phyloP scores from a whole-genome alignment of 2,329 filamentous ascomycete species.

The Epichloe sp. region DNA sequence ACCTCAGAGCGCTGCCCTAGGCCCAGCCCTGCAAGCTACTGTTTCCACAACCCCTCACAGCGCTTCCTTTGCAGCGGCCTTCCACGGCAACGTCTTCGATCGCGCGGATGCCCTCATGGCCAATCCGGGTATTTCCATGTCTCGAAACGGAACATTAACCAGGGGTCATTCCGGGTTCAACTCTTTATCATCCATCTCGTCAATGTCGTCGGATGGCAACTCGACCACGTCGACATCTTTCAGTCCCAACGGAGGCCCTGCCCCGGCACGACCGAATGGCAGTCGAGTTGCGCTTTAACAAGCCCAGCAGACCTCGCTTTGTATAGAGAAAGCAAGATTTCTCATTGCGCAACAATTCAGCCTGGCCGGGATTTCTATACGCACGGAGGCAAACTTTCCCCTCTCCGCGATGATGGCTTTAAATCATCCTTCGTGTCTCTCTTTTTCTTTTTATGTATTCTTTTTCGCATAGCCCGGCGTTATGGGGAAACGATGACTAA shows the following conservation, averaged over 20 bases:
- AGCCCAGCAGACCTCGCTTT: background rate
- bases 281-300: slow-evolving; percentile 24
- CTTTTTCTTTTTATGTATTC: background rate
- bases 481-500: slow-evolving; percentile 1
- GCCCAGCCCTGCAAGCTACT: slow-evolving; percentile 80
- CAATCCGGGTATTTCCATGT: slow-evolving; percentile 44
- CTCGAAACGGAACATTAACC: slow-evolving; percentile 34
- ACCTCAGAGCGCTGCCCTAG: slow-evolving; percentile 76
- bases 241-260: slow-evolving; percentile 19
- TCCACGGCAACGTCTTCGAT: slow-evolving; percentile 47
- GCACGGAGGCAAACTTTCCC: background rate
- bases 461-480: slow-evolving; percentile 6
- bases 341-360: background rate
- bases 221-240: slow-evolving; percentile 19
- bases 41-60: slow-evolving; percentile 59
- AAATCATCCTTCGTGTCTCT: background rate
- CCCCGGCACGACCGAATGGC: slow-evolving; percentile 22
- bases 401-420: background rate
- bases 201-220: slow-evolving; percentile 27
- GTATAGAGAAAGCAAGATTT: background rate
- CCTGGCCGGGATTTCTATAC: background rate
- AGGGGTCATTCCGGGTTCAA: slow-evolving; percentile 26
- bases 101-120: slow-evolving; percentile 44
- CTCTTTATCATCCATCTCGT: slow-evolving; percentile 27
- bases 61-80: slow-evolving; percentile 40